Base-by-base conservation (phyloP, 2,329 filamentous ascomycete genomes). In the Plenodomus biglobosus region DNA sequence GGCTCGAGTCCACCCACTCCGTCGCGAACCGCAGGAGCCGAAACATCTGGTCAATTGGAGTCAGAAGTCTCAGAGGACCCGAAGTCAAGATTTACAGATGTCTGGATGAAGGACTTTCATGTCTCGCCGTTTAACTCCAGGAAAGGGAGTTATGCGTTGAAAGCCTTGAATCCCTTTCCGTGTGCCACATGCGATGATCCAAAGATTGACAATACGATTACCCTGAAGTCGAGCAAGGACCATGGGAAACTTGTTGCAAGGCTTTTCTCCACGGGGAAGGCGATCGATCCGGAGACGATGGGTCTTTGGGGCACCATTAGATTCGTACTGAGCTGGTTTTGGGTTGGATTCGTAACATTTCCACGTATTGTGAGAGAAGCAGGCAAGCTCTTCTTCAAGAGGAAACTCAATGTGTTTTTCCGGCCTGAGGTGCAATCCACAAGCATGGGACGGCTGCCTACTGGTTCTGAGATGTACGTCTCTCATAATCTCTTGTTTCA, bases 71-170 rank as follows among this genome's bases (percentile, higher is more conserved):
- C 45, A 0, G 11, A 40, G 17, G 35, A 43, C 3, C n/a, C 43
- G 0, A 61, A 64, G 43, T 56, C 58, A 3, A 55, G 67, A 3
- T 79, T 85, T 61, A 77, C 71, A 15, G 75, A 79, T 17, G 72
- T 73, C 0, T 88, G 84, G 82, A 68, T 73, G 5, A 91, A 92
- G 58, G 86, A 88, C 55, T 88, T 91, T 55, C 87, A 90, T 62
- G 85, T 90, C 16, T 90, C 86, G 1, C 85, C 85, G 0, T 91
- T 91, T 76, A 91, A 87, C 64, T 75, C 75, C 38, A 65, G 77
- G 21, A 75, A 78, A 53, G 76, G 76, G 1, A 71, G 70, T 0
- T 80, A 80, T 58, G 71, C 74, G 1, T 63, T 79, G 7, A 72
- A 72, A 47, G 76, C 78, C 2, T 56, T 70, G 3, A 72, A 80